Base-by-base conservation (phyloP, 345 rosid genomes). In the Salix suchowensis region DNA sequence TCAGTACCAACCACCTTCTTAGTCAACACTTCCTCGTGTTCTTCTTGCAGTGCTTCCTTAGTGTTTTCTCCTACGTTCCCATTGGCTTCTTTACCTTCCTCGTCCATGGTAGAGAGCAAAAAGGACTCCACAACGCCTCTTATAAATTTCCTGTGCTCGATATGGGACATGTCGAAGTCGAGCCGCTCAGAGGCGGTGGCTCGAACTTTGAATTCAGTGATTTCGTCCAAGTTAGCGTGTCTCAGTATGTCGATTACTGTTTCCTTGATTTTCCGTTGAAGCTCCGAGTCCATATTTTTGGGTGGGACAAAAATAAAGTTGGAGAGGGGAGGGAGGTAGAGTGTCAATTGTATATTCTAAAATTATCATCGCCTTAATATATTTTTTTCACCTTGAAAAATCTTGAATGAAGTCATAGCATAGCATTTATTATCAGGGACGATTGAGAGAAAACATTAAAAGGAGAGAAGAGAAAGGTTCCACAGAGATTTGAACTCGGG, bases 151-250 rank as follows among this genome's bases (percentile, higher is more conserved):
- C 78, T 90, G 78, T 76, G 79, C 65, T 83, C 40, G 26, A 71
- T 13, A 15, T 69, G 84, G 0, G 90, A 84, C 65, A 92, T 88
- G 68, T 89, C 94, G 80, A 91, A 15, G 65, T 89, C 91, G 68
- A 91, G 89, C 39, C 75, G 87, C 80, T 82, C 81, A 2, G 94
- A 83, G 72, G 87, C 94, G 15, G 78, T 65, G 30, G 74, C 61
- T 40, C 97, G 89, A 86, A 91, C 88, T 74, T 89, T 88, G 85
- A 86, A 91, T 90, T 92, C 97, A 5, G 94, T 92, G 85, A 90
- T 85, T 16, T 77, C 85, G 26, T 85, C 89, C 86, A 92, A 77
- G 82, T 92, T 83, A 19, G 92, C 87, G 61, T 74, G 74, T 69
- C 71, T 85, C 24, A 93, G 94, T 37, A 91, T 81, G 2, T 81